Percentiles rank a stretch among this genome's conserved stretches.
phyloP scores from a whole-genome alignment of 805 yeast species.

The Nakazawaea wyomingensis region DNA sequence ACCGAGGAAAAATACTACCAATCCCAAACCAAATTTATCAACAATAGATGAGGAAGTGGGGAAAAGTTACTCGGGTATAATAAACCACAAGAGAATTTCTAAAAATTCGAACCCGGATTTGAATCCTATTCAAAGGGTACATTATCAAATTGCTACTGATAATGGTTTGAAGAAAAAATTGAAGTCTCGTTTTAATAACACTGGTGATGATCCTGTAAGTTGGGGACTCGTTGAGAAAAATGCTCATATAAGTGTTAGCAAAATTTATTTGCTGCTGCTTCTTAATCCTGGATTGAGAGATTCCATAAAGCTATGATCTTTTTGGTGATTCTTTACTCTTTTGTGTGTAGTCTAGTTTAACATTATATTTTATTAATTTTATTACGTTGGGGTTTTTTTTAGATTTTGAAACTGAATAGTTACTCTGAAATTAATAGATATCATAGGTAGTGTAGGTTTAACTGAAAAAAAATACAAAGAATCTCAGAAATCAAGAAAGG shows the following conservation, averaged over 20 bases:
- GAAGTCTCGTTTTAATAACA: not conserved
- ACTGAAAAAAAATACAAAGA: too few species aligned
- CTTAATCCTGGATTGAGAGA: conserved; percentile 8
- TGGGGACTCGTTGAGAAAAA: conserved; percentile 1
- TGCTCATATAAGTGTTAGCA: not conserved
- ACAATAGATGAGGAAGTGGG: not conserved
- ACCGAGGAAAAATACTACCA: too few species aligned
- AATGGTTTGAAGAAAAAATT: not conserved
- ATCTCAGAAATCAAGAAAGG: too few species aligned
- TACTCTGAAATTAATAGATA: too few species aligned
- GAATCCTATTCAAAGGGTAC: not conserved
- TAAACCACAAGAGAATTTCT: not conserved
- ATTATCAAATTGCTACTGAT: not conserved
- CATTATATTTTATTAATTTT: too few species aligned
- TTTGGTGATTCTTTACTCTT: too few species aligned
- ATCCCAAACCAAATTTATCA: too few species aligned
- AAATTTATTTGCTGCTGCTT: conserved; percentile 2
- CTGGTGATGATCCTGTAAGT: not conserved
- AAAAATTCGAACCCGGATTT: not conserved
- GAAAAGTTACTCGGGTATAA: not conserved
- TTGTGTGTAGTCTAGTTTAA: too few species aligned
- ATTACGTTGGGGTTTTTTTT: too few species aligned
- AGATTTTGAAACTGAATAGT: too few species aligned
- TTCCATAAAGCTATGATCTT: not conserved
- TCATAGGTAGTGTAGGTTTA: too few species aligned